Base-by-base conservation (phyloP, 176 grass and related monocot genomes). In the Elymus sibiricus region DNA sequence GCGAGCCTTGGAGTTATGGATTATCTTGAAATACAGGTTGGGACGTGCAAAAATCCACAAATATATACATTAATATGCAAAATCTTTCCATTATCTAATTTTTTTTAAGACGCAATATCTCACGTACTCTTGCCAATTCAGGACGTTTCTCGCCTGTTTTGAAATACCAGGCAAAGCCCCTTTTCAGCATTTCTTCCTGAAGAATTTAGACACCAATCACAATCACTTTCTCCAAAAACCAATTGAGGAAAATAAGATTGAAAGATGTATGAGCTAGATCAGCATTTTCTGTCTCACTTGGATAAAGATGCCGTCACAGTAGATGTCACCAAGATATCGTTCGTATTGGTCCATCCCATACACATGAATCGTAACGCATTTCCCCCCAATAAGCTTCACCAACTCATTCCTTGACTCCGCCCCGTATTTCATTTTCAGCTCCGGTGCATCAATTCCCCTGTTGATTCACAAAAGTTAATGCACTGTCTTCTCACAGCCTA, bases 401-500 rank as follows among this genome's bases (percentile, higher is more conserved):
- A 72, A 72, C 22, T 72, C 69, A 72, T 72, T 43, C 69, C 11
- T 72, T 72, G 69, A 11, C 69, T 72, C 22, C 11, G 1, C 22
- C 38, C 69, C 69, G 22, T 72, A 5, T 43, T 42, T 11, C 69
- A 72, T 72, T 72, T 42, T 11, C 22, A 72, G 1, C 69, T 72
- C 69, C 69, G 69, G 69, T 43, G 69, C 69, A 72, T 72, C 69
- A 43, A 72, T 72, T 25, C 69, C 37, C 22, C 69, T 71, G 37
- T 72, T 72, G 31, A 21, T 68, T 32, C 37, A 72, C 19, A 72
- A 72, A 72, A 72, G 34, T 72, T 42, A 72, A 42, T 72, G 29
- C 64, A 35, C 61, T 32, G 31, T 66, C 31, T 66, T 28, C 31
- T 66, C 6, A 32, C 5, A 3, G 2, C 14, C 14, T 27, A 7